Base-by-base conservation (phyloP, 306 rosid species). In the Canavalia gladiata region DNA sequence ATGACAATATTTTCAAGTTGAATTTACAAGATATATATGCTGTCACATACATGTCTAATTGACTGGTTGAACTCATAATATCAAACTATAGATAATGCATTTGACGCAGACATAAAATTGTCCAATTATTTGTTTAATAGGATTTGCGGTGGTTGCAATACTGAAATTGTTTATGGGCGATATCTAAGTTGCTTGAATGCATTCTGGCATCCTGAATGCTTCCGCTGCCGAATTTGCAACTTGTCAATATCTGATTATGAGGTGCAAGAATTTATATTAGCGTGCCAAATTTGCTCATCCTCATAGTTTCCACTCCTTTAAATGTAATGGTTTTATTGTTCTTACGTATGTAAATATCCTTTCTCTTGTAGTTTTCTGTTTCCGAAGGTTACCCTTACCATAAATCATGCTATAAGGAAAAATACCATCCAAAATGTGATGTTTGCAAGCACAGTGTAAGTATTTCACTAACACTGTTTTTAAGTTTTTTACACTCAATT, bases 151-250 rank as follows among this genome's bases (percentile, higher is more conserved):
- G 92, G 92, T 65, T 92, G 97, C 85, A 64, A 77, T 77, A 43
- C 74, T 50, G 94, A 92, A 85, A 90, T 90, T 74, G 89, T 90
- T 73, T 81, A 57, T 62, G 94, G 97, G 69, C 86, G 91, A n/a
- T 90, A 87, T 82, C 77, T 90, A 66, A 89, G 82, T 84, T 88
- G 92, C 83, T 82, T 90, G 65, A 86, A 87, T 83, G 90, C 87
- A 69, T 72, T 86, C 62, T 92, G 94, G 97, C 97, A 92, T 89
- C 97, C 94, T 42, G 89, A 92, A 81, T 90, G 97, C 79, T 90
- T 92, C 82, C 87, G 89, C 13, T 90, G 97, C 57, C 89, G 70
- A 34, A 86, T 88, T 66, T 92, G 94, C 88, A 84, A 87, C 84
- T 80, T 74, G 28, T 90, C 94, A 28, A 92, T 92, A 47, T 76